Conservation (phyloP, 164 flowering plant genomes). For the Aristolochia californica region DNA sequence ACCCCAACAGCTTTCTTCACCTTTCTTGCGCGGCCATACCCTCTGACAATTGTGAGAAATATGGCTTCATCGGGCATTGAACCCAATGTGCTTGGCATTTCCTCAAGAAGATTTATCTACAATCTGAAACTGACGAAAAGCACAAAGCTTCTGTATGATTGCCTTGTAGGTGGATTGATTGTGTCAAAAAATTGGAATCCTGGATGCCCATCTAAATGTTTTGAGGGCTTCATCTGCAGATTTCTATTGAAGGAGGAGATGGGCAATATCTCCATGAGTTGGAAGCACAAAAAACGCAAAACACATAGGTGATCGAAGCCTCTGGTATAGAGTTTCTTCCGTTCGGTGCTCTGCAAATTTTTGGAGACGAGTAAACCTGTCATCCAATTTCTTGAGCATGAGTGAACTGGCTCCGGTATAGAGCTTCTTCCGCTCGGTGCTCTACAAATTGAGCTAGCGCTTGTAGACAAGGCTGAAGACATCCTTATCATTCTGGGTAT, state of each 20-base stretch:
- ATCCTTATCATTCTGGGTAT: constrained; percentile 60
- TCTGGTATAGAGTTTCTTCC: neutral
- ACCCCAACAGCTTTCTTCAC: constrained; percentile 32
- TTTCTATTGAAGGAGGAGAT: constrained; percentile 56
- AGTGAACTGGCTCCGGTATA: constrained; percentile 81
- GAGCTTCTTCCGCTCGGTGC: constrained; percentile 75
- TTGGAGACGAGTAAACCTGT: constrained; percentile 51
- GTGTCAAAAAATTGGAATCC: constrained; percentile 50
- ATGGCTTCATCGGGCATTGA: constrained; percentile 59
- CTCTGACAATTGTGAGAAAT: constrained; percentile 59
- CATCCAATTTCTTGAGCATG: constrained; percentile 66
- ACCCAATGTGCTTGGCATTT: constrained; percentile 63
- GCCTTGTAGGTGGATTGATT: constrained; percentile 68
- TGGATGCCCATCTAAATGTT: constrained; percentile 80
- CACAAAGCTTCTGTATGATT: constrained; percentile 57
- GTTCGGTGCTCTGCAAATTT: too few relatives aligned
- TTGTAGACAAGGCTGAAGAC: constrained; percentile 79
- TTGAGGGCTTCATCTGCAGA: constrained; percentile 53
- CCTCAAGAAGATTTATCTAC: constrained; percentile 58
- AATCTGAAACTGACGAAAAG: constrained; percentile 49
- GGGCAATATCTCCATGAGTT: constrained; percentile 46
- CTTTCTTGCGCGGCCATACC: constrained; percentile 52
- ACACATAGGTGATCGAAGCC: constrained; percentile 10
- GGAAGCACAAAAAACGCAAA: constrained; percentile 31
- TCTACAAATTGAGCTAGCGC: constrained; percentile 77